Percentiles rank a stretch among this genome's conserved stretches.
phyloP scores from a whole-genome alignment of 371 early-diverging fungal genomes.

The Apophysomyces ossiformis region DNA sequence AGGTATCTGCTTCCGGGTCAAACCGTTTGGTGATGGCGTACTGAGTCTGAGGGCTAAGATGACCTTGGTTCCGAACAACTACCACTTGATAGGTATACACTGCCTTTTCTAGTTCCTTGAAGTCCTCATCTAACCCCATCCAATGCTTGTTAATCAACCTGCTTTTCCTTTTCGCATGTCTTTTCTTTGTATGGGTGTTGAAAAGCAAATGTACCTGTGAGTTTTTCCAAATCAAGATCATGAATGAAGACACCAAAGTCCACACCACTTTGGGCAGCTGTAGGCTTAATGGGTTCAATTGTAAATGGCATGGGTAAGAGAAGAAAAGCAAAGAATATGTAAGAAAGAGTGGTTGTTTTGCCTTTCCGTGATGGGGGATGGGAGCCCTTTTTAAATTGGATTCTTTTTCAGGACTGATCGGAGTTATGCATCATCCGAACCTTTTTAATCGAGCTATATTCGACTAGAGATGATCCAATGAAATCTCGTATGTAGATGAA shows the following conservation, averaged over 20 bases:
- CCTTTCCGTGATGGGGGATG: background rate
- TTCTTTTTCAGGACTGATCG: background rate
- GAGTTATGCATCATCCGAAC: background rate
- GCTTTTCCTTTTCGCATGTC: too few relatives aligned
- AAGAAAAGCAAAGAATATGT: background rate
- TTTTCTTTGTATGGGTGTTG: too few relatives aligned
- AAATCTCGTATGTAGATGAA: background rate
- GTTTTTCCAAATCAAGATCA: slow-evolving; percentile 48
- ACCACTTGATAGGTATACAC: slow-evolving; percentile 54
- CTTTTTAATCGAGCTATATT: background rate
- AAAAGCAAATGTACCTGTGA: slow-evolving; percentile 33
- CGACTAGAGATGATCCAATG: background rate
- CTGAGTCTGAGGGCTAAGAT: slow-evolving; percentile 46
- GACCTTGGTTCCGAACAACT: slow-evolving; percentile 45
- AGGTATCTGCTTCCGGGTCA: slow-evolving; percentile 50
- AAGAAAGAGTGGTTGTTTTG: background rate
- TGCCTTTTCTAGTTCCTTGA: slow-evolving; percentile 46
- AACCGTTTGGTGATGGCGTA: slow-evolving; percentile 48
- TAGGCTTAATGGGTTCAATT: slow-evolving; percentile 41
- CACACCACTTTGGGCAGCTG: slow-evolving; percentile 45
- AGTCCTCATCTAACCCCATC: slow-evolving; percentile 38
- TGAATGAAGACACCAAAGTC: slow-evolving; percentile 49
- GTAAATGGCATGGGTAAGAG: slow-evolving; percentile 43
- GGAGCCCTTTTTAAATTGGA: background rate
- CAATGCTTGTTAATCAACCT: too few relatives aligned